Conservation (phyloP, 2,329 filamentous ascomycete species). For the Diplodia intermedia region DNA sequence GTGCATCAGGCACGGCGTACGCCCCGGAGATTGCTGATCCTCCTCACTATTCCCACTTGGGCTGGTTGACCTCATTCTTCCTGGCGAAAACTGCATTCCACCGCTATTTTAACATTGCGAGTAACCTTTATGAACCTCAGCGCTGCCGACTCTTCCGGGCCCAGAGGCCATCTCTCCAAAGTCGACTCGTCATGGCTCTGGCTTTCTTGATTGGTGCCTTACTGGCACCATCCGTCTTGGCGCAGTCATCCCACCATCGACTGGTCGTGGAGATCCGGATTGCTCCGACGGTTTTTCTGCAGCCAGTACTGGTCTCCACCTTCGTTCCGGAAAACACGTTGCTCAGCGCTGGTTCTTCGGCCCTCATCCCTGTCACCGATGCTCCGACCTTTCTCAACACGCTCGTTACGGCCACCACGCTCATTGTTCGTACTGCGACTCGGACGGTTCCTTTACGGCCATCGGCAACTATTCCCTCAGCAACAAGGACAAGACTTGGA, state of each 20-base stretch:
- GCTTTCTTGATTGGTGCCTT: background rate
- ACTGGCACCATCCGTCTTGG: background rate
- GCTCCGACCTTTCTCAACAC: conserved; percentile 1
- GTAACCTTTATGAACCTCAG: background rate
- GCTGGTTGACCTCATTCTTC: background rate
- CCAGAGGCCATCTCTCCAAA: too few species aligned
- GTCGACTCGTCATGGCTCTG: background rate
- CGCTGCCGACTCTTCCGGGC: background rate
- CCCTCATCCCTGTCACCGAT: background rate
- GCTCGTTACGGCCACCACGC: background rate
- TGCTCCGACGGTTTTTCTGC: background rate
- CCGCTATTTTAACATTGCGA: background rate
- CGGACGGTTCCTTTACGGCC: background rate
- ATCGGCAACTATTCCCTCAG: background rate
- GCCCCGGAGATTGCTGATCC: background rate
- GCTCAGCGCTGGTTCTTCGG: background rate
- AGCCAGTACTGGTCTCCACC: background rate
- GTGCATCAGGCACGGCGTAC: background rate
- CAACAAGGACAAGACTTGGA: background rate
- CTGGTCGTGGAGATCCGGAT: background rate
- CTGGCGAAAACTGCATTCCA: background rate
- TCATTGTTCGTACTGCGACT: background rate
- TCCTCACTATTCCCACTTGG: background rate
- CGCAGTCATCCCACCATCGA: background rate
- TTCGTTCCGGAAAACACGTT: background rate